These are phyloP conservation scores for Serendipita sp. DNA, from an alignment of 768 basidiomycete species.

Conservation along the genomic window DNA sequence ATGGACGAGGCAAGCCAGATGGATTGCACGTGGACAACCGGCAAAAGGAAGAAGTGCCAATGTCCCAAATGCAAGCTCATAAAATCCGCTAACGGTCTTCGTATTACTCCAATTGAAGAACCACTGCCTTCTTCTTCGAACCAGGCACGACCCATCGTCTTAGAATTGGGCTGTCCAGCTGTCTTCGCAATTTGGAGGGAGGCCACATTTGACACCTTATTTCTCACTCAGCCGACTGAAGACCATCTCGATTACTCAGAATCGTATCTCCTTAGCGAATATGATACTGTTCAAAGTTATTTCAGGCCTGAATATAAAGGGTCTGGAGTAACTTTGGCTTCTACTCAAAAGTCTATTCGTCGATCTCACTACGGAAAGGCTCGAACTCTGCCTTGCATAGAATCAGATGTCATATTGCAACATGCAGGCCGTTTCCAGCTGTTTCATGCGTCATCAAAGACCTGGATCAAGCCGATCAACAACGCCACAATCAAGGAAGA, in stretches of 20 bases:
- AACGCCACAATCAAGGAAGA: constrained; percentile 11
- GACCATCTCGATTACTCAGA: not conserved
- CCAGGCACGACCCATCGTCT: constrained; percentile 22
- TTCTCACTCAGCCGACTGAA: constrained; percentile 11
- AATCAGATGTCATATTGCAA: constrained; percentile 16
- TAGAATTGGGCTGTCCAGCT: constrained; percentile 28
- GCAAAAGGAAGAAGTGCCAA: not conserved
- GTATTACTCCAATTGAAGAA: constrained; percentile 30
- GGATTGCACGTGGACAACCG: not conserved
- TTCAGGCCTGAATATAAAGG: constrained; percentile 3
- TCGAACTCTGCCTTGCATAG: constrained; percentile 13
- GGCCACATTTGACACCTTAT: constrained; percentile 26
- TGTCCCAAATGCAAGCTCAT: constrained; percentile 21
- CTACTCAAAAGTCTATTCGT: constrained; percentile 21
- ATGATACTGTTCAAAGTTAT: constrained; percentile 8
- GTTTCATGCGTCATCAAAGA: constrained; percentile 17
- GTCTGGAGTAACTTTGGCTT: constrained; percentile 24
- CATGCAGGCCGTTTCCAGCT: constrained; percentile 21
- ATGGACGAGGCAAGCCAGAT: not conserved
- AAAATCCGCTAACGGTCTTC: constrained; percentile 12
- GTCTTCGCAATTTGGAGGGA: constrained; percentile 31
- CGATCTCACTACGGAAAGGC: constrained; percentile 20
- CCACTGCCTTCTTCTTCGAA: constrained; percentile 24
- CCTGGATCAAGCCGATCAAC: constrained; percentile 14
- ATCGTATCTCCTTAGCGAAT: constrained; percentile 11